phyloP scores from a whole-genome alignment of 306 rosid genomes.

The Lithocarpus polystachyus region DNA sequence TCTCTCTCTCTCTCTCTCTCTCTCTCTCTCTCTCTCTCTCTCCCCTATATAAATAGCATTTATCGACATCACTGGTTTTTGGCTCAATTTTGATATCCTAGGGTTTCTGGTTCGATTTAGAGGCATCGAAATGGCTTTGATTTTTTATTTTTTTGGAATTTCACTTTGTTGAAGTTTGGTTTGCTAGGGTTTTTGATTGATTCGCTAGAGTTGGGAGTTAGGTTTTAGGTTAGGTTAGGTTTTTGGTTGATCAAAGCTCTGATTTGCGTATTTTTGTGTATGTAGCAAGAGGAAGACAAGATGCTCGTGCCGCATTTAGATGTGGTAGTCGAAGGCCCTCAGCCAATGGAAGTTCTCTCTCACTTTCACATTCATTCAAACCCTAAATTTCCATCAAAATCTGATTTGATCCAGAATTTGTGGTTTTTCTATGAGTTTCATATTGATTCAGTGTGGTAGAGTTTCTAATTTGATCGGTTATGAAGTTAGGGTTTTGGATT shows the following conservation, averaged over 20 bases:
- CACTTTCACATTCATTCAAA: neutral
- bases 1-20: no score
- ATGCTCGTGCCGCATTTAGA: conserved; percentile 62
- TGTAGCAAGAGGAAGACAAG: conserved; percentile 58
- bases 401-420: conserved; percentile 17
- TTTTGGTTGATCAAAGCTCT: conserved; percentile 37
- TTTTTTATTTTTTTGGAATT: neutral
- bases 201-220: no score
- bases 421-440: neutral
- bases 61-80: conserved; percentile 8
- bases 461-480: neutral
- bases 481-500: conserved; percentile 10
- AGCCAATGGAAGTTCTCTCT: conserved; percentile 51
- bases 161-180: conserved; percentile 6
- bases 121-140: conserved; percentile 13
- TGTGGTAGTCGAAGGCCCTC: conserved; percentile 54
- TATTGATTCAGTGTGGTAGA: neutral
- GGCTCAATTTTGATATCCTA: conserved; percentile 26
- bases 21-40: neutral
- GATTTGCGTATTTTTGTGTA: conserved; percentile 25
- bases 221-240: conserved; percentile 27
- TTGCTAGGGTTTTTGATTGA: conserved; percentile 45
- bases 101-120: conserved; percentile 18
- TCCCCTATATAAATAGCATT: no score
- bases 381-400: conserved; percentile 8